These are phyloP conservation scores for Corylus heterophylla DNA, from an alignment of 306 rosid genomes.

Conservation along the genomic window DNA sequence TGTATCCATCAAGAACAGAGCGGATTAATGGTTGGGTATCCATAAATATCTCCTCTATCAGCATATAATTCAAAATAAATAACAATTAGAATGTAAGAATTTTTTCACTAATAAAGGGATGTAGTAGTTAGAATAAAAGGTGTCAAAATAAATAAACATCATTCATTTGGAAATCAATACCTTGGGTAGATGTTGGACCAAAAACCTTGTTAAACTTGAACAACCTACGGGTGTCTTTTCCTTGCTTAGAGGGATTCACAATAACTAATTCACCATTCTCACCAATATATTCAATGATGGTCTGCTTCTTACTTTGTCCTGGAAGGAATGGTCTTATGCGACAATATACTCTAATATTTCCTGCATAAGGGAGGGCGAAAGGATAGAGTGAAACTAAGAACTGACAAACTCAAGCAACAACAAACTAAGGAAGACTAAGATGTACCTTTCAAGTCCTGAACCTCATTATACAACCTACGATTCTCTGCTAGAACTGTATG, in stretches of 20 bases:
- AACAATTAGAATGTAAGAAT: neutral
- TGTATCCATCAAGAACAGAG: constrained; percentile 94
- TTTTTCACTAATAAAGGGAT: neutral
- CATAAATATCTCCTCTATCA: constrained; percentile 79
- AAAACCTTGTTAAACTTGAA: constrained; percentile 96
- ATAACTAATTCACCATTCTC: constrained; percentile 88
- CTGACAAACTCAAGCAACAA: constrained; percentile 16
- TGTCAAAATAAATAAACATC: neutral
- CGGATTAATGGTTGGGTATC: constrained; percentile 91
- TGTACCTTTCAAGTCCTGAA: constrained; percentile 94
- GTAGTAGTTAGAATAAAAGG: neutral
- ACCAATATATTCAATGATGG: constrained; percentile 76
- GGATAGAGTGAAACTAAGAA: constrained; percentile 16
- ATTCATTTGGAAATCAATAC: constrained; percentile 39
- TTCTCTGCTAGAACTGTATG: constrained; percentile 82
- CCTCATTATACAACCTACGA: constrained; percentile 87
- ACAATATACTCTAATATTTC: constrained; percentile 95
- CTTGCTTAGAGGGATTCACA: constrained; percentile 83
- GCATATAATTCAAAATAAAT: constrained; percentile 5
- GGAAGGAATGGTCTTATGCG: constrained; percentile 96
- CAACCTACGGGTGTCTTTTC: constrained; percentile 75
- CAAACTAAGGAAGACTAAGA: constrained; percentile 4
- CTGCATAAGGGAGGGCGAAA: constrained; percentile 38
- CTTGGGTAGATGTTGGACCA: constrained; percentile 82
- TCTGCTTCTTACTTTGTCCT: constrained; percentile 79